Evolutionary conservation across 2,329 filamentous ascomycete genomes (phyloP), one percentile per base, ranked within the genome.

Genomic region (Dactylonectria macrodidyma): DNA sequence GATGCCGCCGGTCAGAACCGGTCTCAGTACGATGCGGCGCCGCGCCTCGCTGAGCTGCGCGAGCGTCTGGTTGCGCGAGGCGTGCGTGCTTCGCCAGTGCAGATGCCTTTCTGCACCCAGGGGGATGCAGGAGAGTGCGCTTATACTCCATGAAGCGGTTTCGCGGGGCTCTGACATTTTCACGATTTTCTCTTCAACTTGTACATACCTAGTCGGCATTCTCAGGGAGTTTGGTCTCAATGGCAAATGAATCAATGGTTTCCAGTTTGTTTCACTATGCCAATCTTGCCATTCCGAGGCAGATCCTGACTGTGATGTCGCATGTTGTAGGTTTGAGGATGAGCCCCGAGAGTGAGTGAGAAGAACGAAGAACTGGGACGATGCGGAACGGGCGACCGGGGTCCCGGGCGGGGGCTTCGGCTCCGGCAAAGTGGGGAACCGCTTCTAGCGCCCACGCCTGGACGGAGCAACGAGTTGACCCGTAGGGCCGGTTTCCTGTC

Each of bases 61-160:
- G 93, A 96, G 85, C 84, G 93, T 44, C 84, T 97, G 83, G 87
- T 95, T 30, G 87, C 86, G 3, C 85, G 88, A 62, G 93, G 93
- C 0, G 86, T 96, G 22, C 78, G 81, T 19, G 90, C 91, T 7
- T 81, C 83, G 50, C 89, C 91, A 5, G 87, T 95, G 33, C 89
- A 93, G 78, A 93, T 94, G 92, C 85, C 89, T 5, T 79, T 78
- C 58, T 79, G 77, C 62, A 76, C 76, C n/a, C 77, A 78, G 64
- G 77, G 77, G 51, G 70, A 72, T 34, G 70, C 74, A 12, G 73
- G 70, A 3, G 77, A 78, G 52, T 78, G 77, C 56, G 76, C 69
- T 22, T 61, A 73, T 51, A 33, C 71, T 7, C 51, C 58, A 50
- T 76, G 54, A 65, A 34, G 10, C 36, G 41, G 11, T 19, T 48